A percentile compares a stretch with the other conserved stretches of the same genome.
These are phyloP conservation scores for Penicillium sp. DNA, from an alignment of 2,329 filamentous ascomycete species.

Conservation along the genomic window DNA sequence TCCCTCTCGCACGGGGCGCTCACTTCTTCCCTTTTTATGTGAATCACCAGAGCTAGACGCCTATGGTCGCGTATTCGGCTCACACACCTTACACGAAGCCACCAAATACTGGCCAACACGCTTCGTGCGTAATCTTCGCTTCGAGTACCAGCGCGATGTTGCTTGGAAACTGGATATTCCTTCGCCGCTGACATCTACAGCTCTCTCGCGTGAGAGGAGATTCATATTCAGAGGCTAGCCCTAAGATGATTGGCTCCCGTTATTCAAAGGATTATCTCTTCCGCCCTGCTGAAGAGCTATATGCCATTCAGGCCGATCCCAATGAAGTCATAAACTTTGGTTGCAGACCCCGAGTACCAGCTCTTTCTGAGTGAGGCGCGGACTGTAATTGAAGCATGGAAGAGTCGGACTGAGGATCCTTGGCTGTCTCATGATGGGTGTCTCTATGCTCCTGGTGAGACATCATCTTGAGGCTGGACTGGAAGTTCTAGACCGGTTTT, in stretches of 20 bases:
- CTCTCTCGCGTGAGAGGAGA: conserved; percentile 45
- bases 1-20: conserved; percentile 29
- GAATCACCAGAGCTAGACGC: not conserved
- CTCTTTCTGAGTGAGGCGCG: conserved; percentile 35
- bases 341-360: conserved; percentile 31
- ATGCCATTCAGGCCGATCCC: conserved; percentile 47
- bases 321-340: conserved; percentile 48
- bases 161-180: conserved; percentile 52
- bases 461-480: conserved; percentile 15
- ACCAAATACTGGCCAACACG: conserved; percentile 54
- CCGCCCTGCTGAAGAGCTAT: conserved; percentile 48
- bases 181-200: conserved; percentile 50
- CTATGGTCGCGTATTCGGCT: conserved; percentile 47
- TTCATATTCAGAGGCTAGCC: conserved; percentile 34
- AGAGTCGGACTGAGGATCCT: conserved; percentile 32
- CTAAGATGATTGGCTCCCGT: conserved; percentile 41
- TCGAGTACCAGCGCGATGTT: conserved; percentile 54
- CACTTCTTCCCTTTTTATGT: conserved; percentile 40
- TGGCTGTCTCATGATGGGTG: conserved; percentile 33
- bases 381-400: conserved; percentile 33
- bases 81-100: conserved; percentile 53
- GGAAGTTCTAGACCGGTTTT: conserved; percentile 20
- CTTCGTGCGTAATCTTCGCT: conserved; percentile 43
- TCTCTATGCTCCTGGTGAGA: conserved; percentile 13
- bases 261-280: conserved; percentile 45